Evolutionary conservation across 257 asterid species (phyloP), one percentile per base, ranked within the genome.

Genomic region (Sherardia arvensis): DNA sequence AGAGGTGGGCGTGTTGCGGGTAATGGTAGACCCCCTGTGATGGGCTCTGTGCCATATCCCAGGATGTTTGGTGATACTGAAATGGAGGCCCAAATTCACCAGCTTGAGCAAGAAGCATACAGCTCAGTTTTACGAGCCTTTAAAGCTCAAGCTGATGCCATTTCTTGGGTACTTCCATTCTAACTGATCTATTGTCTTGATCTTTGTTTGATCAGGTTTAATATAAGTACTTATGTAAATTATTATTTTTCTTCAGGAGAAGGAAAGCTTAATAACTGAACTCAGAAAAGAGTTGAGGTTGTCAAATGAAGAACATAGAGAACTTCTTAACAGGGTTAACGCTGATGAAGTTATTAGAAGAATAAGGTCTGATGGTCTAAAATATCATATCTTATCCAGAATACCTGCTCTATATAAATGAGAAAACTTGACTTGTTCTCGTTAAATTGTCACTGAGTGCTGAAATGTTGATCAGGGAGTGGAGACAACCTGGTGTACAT

Each of bases 81-180:
- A 53, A 86, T 92, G 95, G 86, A 86, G 66, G 89, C 87, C 69
- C 88, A 81, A 76, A 86, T 88, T 69, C 97, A 87, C 80, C 89
- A 85, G 82, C 91, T 85, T 62, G 98, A 86, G 84, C 91, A 83
- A 74, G 98, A 91, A 80, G 98, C 98, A 33, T 91, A 91, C 77
- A 74, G 80, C 72, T 82, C 95, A 33, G 83, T 91, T 67, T 76
- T 91, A 65, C 79, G 95, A 79, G 95, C 91, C 62, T 92, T 92
- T 72, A 86, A 84, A 81, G 98, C 97, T 68, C 96, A 87, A 73
- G 95, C 83, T 54, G 95, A 87, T 78, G 88, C 93, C 72, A 86
- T 92, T 80, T 59, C 97, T 48, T 92, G 95, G 98, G 98, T 92
- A 92, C 56, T 20, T 27, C 54, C 60, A 10, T 4, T 43, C 59